These are phyloP conservation scores for Saccharomycopsis sp. DNA, from an alignment of 805 yeast species.

Conservation along the genomic window DNA sequence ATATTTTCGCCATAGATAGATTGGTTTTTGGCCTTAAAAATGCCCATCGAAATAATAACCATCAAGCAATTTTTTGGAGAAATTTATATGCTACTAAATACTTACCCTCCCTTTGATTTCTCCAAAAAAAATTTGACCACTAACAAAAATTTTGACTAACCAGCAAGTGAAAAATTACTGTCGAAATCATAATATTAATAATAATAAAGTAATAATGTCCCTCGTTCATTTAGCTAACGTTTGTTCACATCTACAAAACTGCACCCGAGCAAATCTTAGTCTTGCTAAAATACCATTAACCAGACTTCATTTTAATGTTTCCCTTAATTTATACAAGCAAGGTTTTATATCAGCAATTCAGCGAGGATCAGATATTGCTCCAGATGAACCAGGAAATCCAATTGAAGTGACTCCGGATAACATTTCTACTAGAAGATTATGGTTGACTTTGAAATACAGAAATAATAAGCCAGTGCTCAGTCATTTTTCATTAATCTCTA, in stretches of 20 bases:
- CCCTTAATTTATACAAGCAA: constrained; percentile 79
- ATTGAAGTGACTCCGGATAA: constrained; percentile 82
- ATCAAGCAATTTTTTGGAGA: no score
- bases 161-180: no score
- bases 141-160: no score
- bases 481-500: constrained; percentile 66
- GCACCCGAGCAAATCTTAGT: constrained; percentile 65
- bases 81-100: no score
- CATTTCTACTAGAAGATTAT: constrained; percentile 74
- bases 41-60: no score
- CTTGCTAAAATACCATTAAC: constrained; percentile 79
- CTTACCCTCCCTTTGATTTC: no score
- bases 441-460: constrained; percentile 89
- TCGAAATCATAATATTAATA: neutral
- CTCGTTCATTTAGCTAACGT: constrained; percentile 76
- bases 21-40: no score
- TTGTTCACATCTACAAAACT: constrained; percentile 86
- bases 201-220: constrained; percentile 49
- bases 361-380: constrained; percentile 78
- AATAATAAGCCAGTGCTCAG: constrained; percentile 71
- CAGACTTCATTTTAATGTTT: constrained; percentile 74
- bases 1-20: no score
- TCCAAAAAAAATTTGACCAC: no score
- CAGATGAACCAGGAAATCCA: constrained; percentile 54
- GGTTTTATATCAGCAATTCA: constrained; percentile 83